Percentiles rank a stretch among this genome's conserved stretches.
phyloP scores from a whole-genome alignment of 805 yeast genomes.

The Zygosaccharomyces kombuchaensis region DNA sequence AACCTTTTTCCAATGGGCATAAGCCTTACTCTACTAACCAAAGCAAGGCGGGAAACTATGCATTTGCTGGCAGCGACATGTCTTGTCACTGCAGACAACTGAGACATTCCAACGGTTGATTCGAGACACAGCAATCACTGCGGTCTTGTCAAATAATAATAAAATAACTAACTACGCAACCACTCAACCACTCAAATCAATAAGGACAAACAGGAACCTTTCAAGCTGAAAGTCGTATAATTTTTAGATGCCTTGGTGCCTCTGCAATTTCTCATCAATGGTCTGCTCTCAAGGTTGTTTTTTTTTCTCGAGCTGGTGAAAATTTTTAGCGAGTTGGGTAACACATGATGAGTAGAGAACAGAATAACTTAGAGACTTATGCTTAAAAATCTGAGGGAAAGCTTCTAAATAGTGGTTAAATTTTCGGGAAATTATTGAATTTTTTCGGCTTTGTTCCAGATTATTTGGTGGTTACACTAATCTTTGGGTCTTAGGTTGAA shows the following conservation, averaged over 20 bases:
- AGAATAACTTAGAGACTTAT: neutral
- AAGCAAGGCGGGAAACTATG: neutral
- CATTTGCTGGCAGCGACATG: slow-evolving; percentile 5
- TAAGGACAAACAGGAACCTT: neutral
- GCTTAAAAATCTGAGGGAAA: neutral
- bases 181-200: neutral
- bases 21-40: neutral
- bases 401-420: too few species aligned
- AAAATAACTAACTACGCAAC: neutral
- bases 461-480: too few species aligned
- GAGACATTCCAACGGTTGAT: slow-evolving; percentile 10
- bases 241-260: neutral
- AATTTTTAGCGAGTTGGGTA: slow-evolving; percentile 6
- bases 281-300: neutral
- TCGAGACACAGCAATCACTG: neutral
- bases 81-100: slow-evolving; percentile 9
- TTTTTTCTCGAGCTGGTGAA: slow-evolving; percentile 1
- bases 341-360: neutral
- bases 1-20: neutral
- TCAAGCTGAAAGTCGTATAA: neutral
- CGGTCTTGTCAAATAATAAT: neutral
- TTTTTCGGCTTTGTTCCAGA: too few species aligned
- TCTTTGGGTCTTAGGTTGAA: too few species aligned
- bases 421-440: too few species aligned
- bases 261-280: neutral